phyloP scores from a whole-genome alignment of 202 grass and related monocot genomes.

The Eragrostis tef region DNA sequence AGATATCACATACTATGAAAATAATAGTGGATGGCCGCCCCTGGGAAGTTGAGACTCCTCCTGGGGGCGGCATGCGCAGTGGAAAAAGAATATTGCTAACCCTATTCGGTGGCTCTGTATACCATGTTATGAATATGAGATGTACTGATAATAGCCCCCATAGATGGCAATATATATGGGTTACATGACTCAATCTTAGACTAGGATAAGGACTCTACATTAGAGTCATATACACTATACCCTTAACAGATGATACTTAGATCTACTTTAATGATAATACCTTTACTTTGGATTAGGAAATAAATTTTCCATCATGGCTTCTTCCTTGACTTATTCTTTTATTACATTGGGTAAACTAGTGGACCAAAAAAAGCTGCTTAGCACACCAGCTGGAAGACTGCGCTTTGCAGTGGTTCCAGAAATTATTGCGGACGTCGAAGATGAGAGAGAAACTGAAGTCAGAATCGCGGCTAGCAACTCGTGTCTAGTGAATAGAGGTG shows the following conservation, averaged over 20 bases:
- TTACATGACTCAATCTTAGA: no score
- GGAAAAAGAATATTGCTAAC: no score
- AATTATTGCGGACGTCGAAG: conserved; percentile 59
- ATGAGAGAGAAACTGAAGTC: conserved; percentile 41
- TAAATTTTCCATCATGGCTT: conserved; percentile 28
- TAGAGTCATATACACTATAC: no score
- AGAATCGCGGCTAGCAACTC: conserved; percentile 22
- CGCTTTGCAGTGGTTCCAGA: conserved; percentile 69
- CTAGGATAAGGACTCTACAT: no score
- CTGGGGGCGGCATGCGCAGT: no score
- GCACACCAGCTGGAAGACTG: conserved; percentile 63
- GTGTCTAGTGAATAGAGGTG: conserved; percentile 38
- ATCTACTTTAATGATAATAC: conserved; percentile 26
- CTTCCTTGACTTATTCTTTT: conserved; percentile 65
- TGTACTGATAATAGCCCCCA: no score
- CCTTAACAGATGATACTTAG: conserved; percentile 39
- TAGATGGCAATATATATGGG: no score
- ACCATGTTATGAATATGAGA: no score
- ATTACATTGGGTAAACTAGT: conserved; percentile 61
- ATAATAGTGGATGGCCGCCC: conserved; percentile 33
- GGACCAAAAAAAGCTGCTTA: conserved; percentile 55
- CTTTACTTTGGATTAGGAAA: conserved; percentile 19
- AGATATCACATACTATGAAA: conserved; percentile 31
- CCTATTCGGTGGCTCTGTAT: no score
- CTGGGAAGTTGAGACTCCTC: no score